Percentiles rank a stretch among this genome's conserved stretches.
Evolutionary conservation across 495 filamentous ascomycete species (phyloP).

Genomic region (Endocarpon pusillum): DNA sequence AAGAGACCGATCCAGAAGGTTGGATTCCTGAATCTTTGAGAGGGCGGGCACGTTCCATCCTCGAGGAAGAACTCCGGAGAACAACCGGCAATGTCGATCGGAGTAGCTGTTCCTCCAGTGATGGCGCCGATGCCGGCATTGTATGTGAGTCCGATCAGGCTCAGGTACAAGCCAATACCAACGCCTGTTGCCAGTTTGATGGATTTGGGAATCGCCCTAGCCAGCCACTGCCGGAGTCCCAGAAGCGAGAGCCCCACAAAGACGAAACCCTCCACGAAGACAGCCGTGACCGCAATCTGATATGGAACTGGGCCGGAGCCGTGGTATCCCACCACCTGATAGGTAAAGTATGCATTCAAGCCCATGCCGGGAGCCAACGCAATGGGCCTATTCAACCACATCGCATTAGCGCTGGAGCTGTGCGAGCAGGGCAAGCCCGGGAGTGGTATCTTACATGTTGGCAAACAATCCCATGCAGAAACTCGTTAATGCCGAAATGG

Average conservation of each 20-base stretch:
- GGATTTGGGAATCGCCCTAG: constrained; percentile 53
- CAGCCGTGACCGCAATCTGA: constrained; percentile 53
- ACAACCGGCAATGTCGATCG: constrained; percentile 57
- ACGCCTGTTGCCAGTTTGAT: constrained; percentile 74
- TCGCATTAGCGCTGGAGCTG: too few relatives aligned
- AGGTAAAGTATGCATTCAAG: constrained; percentile 70
- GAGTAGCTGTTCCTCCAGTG: constrained; percentile 37
- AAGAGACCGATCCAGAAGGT: constrained; percentile 76
- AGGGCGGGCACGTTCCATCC: constrained; percentile 31
- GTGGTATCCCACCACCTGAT: constrained; percentile 61
- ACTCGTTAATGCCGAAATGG: constrained; percentile 49
- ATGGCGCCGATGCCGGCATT: constrained; percentile 62
- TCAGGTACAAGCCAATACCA: constrained; percentile 67
- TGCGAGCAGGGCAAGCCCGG: too few relatives aligned
- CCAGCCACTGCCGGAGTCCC: constrained; percentile 70
- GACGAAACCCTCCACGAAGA: constrained; percentile 68
- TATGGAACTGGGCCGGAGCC: constrained; percentile 52
- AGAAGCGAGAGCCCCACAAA: constrained; percentile 52
- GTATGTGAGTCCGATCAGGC: constrained; percentile 64
- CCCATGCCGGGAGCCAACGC: constrained; percentile 71
- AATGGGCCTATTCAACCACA: too few relatives aligned
- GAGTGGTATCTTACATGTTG: constrained; percentile 25
- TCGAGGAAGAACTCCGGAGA: constrained; percentile 15
- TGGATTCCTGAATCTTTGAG: constrained; percentile 54
- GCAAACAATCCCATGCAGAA: constrained; percentile 65